phyloP scores from a whole-genome alignment of 495 filamentous ascomycete species.

The Aeminium ludgeri region DNA sequence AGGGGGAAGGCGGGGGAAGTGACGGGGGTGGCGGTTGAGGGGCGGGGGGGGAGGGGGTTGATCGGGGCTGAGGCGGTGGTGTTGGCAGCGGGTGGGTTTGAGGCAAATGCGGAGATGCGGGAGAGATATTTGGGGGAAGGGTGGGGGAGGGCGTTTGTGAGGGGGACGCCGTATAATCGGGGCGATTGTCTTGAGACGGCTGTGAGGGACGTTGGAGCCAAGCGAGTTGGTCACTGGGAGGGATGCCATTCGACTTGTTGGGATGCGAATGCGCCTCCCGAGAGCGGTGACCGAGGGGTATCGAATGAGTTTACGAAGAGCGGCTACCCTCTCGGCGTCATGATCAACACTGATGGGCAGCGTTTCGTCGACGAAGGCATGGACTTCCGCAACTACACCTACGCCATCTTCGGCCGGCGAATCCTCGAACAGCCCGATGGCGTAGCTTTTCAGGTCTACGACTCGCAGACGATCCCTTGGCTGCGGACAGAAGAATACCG shows the following conservation, averaged over 20 bases:
- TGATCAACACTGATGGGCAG: constrained; percentile 39
- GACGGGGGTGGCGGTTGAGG: constrained; percentile 23
- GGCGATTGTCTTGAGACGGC: constrained; percentile 38
- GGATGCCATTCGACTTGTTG: constrained; percentile 45
- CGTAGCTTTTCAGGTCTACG: constrained; percentile 47
- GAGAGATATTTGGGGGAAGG: constrained; percentile 40
- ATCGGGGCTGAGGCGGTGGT: constrained; percentile 31
- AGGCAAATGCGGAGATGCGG: constrained; percentile 37
- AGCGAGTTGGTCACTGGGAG: constrained; percentile 38
- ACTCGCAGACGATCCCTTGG: constrained; percentile 30
- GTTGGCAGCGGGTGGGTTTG: constrained; percentile 45
- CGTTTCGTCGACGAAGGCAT: constrained; percentile 48
- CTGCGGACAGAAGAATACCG: constrained; percentile 42
- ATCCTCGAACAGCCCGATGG: constrained; percentile 39
- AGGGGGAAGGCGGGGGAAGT: no score
- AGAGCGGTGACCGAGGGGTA: constrained; percentile 34
- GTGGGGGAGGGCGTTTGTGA: constrained; percentile 43
- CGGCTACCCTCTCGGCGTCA: constrained; percentile 47
- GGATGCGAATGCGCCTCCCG: constrained; percentile 39
- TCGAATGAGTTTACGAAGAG: constrained; percentile 52
- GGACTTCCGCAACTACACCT: constrained; percentile 47
- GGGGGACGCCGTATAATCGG: constrained; percentile 44
- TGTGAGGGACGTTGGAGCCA: constrained; percentile 31
- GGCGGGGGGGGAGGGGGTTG: constrained; percentile 12
- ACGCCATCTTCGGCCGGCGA: constrained; percentile 40